Percentiles rank a stretch among this genome's conserved stretches.
These are phyloP conservation scores for Pyrenophora graminea DNA, from an alignment of 2,329 filamentous ascomycete species.

Conservation along the genomic window DNA sequence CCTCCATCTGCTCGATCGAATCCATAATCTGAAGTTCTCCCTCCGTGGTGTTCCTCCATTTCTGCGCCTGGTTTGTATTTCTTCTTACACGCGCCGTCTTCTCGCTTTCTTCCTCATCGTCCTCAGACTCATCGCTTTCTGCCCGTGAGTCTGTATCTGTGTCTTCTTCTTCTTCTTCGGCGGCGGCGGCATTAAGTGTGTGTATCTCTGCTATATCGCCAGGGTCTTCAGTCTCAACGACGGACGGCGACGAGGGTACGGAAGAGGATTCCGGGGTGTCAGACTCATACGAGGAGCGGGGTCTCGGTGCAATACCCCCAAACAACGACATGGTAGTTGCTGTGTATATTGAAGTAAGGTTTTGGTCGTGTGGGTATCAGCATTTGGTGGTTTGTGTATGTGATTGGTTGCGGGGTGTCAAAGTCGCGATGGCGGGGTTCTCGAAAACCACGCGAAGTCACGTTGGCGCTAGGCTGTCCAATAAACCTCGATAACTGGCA, in stretches of 20 bases:
- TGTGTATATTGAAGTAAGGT: constrained; percentile 20
- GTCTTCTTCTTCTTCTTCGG: constrained; percentile 20
- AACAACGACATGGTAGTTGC: constrained; percentile 46
- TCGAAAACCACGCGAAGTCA: constrained; percentile 18
- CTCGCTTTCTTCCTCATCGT: constrained; percentile 13
- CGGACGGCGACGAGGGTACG: constrained; percentile 10
- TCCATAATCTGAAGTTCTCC: constrained; percentile 66
- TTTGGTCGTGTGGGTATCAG: not conserved
- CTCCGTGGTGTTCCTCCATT: constrained; percentile 68
- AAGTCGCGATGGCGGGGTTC: constrained; percentile 15
- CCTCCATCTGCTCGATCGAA: constrained; percentile 65
- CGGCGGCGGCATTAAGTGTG: not conserved
- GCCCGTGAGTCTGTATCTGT: constrained; percentile 22
- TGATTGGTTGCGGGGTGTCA: constrained; percentile 7
- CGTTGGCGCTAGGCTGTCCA: constrained; percentile 10
- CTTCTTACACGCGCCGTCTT: constrained; percentile 61
- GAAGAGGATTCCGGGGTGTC: constrained; percentile 13
- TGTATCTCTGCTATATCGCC: constrained; percentile 20
- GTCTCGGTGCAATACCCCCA: constrained; percentile 29
- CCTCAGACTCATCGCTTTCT: constrained; percentile 7
- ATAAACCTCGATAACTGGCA: too few species aligned
- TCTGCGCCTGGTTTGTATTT: constrained; percentile 68
- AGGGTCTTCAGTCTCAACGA: constrained; percentile 1
- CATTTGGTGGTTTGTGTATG: not conserved
- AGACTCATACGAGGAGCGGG: constrained; percentile 19